phyloP scores from a whole-genome alignment of 257 asterid species.

The Petrea volubilis region DNA sequence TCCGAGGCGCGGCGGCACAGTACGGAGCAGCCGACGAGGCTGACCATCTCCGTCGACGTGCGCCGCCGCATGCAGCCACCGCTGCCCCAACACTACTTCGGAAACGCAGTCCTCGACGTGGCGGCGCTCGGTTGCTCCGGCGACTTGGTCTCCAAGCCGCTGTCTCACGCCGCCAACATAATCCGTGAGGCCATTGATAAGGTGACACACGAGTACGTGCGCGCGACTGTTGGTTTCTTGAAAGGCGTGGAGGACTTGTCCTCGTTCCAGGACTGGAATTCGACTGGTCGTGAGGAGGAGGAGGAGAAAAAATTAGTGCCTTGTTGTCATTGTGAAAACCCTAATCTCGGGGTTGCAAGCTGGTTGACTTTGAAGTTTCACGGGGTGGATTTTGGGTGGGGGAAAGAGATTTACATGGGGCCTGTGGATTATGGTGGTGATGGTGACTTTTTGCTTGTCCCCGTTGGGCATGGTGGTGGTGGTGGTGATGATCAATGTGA shows the following conservation, averaged over 20 bases:
- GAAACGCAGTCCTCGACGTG: conserved; percentile 28
- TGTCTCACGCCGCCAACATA: conserved; percentile 17
- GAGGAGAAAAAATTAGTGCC: too few relatives aligned
- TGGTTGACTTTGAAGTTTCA: conserved; percentile 24
- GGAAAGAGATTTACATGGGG: conserved; percentile 25
- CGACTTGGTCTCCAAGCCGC: conserved; percentile 18
- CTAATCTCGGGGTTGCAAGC: conserved; percentile 28
- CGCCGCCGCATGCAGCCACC: conserved; percentile 30
- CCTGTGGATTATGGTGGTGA: conserved; percentile 27
- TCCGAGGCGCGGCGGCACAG: conserved; percentile 30
- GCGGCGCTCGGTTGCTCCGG: conserved; percentile 12
- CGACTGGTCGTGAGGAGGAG: too few relatives aligned
- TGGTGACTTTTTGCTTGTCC: conserved; percentile 25
- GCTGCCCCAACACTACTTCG: conserved; percentile 34
- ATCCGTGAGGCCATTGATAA: conserved; percentile 19
- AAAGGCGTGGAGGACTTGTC: conserved; percentile 25
- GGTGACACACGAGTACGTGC: conserved; percentile 24
- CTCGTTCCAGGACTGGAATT: background rate
- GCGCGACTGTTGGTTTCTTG: conserved; percentile 13
- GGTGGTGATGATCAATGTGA: conserved; percentile 15
- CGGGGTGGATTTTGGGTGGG: conserved; percentile 43
- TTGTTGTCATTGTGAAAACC: conserved; percentile 39
- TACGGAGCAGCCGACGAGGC: conserved; percentile 23
- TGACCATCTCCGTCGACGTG: conserved; percentile 23
- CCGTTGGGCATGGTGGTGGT: too few relatives aligned